Conservation (phyloP, 805 yeast species). For the Metschnikowia orientalis region DNA sequence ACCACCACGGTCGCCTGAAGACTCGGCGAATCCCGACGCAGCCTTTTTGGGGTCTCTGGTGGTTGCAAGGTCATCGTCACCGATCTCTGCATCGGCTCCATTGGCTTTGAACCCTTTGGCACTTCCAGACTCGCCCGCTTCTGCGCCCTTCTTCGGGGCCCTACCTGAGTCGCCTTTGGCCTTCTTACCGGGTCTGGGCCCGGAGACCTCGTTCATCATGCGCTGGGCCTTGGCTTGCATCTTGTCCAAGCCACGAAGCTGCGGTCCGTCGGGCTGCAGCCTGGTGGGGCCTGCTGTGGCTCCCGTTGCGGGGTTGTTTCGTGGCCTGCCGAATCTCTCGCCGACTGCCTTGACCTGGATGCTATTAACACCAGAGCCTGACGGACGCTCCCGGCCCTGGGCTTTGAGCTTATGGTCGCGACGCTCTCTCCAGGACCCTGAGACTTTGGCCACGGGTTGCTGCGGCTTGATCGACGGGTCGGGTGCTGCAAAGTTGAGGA, state of each 20-base stretch:
- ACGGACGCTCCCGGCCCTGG: conserved; percentile 40
- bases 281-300: too few relatives aligned
- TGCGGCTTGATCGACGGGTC: conserved; percentile 7
- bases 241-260: conserved; percentile 1
- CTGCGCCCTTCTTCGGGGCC: conserved; percentile 5
- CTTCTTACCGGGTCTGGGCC: background rate
- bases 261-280: too few relatives aligned
- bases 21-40: conserved; percentile 44
- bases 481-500: conserved; percentile 67
- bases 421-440: conserved; percentile 84
- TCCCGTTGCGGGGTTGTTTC: too few relatives aligned
- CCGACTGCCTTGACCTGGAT: too few relatives aligned
- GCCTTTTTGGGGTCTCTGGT: conserved; percentile 28
- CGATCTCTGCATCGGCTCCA: too few relatives aligned
- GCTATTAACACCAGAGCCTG: conserved; percentile 31
- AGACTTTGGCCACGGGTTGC: conserved; percentile 31
- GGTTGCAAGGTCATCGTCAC: too few relatives aligned
- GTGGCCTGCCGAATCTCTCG: too few relatives aligned
- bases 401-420: conserved; percentile 53
- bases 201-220: conserved; percentile 2
- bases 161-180: conserved; percentile 3
- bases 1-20: conserved; percentile 51
- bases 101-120: too few relatives aligned
- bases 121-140: too few relatives aligned
- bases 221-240: conserved; percentile 1